Conservation (phyloP, 2,329 filamentous ascomycete species). For the Fusarium beomiforme region DNA sequence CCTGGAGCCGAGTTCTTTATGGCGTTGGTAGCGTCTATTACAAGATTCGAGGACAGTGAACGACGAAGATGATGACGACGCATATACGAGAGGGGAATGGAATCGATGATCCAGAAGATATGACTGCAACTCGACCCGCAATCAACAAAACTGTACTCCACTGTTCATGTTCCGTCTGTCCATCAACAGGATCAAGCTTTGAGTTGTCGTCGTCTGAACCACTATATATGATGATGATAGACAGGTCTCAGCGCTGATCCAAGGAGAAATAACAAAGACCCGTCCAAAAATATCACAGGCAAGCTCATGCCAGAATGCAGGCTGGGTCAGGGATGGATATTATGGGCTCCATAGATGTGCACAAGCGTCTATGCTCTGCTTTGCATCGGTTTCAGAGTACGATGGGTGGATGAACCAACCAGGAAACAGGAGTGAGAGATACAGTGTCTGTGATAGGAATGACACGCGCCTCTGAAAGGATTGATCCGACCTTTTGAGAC, state of each 20-base stretch:
- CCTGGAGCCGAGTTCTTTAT: conserved; percentile 54
- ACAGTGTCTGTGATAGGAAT: conserved; percentile 28
- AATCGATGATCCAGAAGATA: conserved; percentile 8
- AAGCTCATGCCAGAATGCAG: conserved; percentile 18
- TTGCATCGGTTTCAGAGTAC: conserved; percentile 33
- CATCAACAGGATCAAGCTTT: conserved; percentile 7
- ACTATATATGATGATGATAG: conserved; percentile 33
- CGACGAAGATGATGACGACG: conserved; percentile 22
- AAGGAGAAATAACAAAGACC: conserved; percentile 9
- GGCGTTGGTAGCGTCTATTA: conserved; percentile 52
- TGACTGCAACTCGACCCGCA: conserved; percentile 18
- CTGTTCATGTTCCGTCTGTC: background rate
- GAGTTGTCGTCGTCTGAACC: conserved; percentile 12
- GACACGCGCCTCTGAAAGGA: conserved; percentile 15
- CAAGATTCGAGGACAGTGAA: conserved; percentile 46
- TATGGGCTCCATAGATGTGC: conserved; percentile 28
- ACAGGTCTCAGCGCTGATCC: conserved; percentile 24
- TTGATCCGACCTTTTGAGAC: conserved; percentile 18
- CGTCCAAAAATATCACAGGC: conserved; percentile 20
- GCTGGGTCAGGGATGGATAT: conserved; percentile 16
- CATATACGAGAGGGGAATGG: conserved; percentile 24
- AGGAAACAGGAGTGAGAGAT: conserved; percentile 33
- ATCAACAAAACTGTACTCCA: conserved; percentile 8
- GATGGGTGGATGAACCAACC: conserved; percentile 25
- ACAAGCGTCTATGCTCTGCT: conserved; percentile 30